phyloP scores from a whole-genome alignment of 306 rosid genomes.

The Crotalaria pallida region DNA sequence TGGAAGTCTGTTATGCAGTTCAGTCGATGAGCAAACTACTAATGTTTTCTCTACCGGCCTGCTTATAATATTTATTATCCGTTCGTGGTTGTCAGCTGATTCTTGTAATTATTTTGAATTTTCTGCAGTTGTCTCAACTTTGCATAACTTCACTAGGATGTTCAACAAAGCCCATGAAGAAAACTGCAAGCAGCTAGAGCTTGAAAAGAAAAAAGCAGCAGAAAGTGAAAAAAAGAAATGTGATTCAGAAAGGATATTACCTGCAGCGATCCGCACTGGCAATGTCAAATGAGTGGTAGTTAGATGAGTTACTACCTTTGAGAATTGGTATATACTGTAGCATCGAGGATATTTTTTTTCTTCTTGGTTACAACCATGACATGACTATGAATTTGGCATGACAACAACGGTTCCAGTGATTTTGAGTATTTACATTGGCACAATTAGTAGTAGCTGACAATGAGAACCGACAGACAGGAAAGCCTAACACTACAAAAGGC shows the following conservation, averaged over 20 bases:
- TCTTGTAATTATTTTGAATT: slow-evolving; percentile 4
- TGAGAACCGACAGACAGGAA: slow-evolving; percentile 7
- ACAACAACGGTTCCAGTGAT: slow-evolving; percentile 17
- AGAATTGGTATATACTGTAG: slow-evolving; percentile 17
- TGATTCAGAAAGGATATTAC: slow-evolving; percentile 41
- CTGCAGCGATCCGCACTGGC: slow-evolving; percentile 41
- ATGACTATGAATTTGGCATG: slow-evolving; percentile 10
- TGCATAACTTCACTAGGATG: slow-evolving; percentile 72
- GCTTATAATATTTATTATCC: neutral
- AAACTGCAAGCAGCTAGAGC: slow-evolving; percentile 69
- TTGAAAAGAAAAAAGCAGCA: slow-evolving; percentile 63
- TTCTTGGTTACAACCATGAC: too few species aligned
- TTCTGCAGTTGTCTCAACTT: slow-evolving; percentile 66
- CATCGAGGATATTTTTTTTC: too few species aligned
- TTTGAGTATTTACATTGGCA: slow-evolving; percentile 23
- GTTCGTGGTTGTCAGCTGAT: neutral
- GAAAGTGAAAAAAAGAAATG: slow-evolving; percentile 51
- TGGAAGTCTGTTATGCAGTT: neutral
- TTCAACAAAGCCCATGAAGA: slow-evolving; percentile 74
- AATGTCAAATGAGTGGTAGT: slow-evolving; percentile 35
- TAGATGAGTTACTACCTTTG: slow-evolving; percentile 11
- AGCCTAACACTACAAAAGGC: slow-evolving; percentile 18
- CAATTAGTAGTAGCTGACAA: slow-evolving; percentile 15
- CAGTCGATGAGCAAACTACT: neutral
- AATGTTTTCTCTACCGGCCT: neutral